Evolutionary conservation across 2,329 filamentous ascomycete species (phyloP), one percentile per base, ranked within the genome.

Genomic region (Fusarium ambrosium): DNA sequence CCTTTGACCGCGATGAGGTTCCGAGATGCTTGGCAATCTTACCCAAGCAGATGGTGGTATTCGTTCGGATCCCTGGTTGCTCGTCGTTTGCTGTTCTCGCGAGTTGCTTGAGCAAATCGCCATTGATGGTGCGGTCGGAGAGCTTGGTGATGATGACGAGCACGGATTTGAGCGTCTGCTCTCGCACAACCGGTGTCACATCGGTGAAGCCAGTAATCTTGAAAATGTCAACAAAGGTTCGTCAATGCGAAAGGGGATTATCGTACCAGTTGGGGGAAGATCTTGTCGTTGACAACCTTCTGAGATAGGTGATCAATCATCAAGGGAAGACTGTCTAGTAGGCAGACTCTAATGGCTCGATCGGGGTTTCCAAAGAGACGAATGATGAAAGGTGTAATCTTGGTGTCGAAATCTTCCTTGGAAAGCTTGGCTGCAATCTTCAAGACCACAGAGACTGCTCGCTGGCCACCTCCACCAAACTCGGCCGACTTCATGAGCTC

Each of bases 401-500:
- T 93, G 9, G 90, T 82, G 55, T 97, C 94, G 81, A 97, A 99
- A 81, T 99, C 97, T 11, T 98, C 97, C 70, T 93, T 92, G 3
- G 94, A 91, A 45, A 99, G 86, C 80, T 98, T 98, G 8, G 92
- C 87, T 5, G 95, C 92, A 77, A 99, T 98, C 80, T 97, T 97
- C 87, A 98, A 91, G 45, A 98, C 94, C 2, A 97, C 92, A 1
- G 89, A 86, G 69, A 99, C 94, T 1, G 97, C 95, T 80, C 97
- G 97, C 0, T 96, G 94, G 0, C 97, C 97, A 32, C 97, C 97
- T 13, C 96, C 97, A 9, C 97, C 97, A 82, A 98, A 99, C 80
- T 99, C 97, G n/a, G 98, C 95, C 0, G 95, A 98, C 81, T 98
- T 99, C n/a, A 99, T 88, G 34, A 99, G 86, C 81, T 99, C 97